phyloP scores from a whole-genome alignment of 495 filamentous ascomycete genomes.

The Daldinia decipiens region DNA sequence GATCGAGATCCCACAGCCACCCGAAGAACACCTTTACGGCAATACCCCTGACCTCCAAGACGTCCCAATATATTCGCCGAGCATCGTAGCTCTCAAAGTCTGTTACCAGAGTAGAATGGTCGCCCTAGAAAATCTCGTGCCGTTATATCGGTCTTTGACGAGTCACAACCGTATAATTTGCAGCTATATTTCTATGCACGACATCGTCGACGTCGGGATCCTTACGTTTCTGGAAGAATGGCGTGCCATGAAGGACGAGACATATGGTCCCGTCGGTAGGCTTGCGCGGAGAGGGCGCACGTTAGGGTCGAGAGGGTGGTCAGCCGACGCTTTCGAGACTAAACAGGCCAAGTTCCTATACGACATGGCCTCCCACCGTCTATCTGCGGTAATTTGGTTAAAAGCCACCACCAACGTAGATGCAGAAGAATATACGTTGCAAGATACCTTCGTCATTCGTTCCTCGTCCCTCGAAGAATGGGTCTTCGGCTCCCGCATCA shows the following conservation, averaged over 20 bases:
- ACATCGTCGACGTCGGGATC: neutral
- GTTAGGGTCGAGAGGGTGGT: too few relatives aligned
- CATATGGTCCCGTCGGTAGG: neutral
- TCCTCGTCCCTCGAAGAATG: constrained; percentile 12
- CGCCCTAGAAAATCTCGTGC: neutral
- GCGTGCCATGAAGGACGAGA: neutral
- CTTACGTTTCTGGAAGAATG: neutral
- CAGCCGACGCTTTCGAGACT: neutral
- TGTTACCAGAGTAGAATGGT: neutral
- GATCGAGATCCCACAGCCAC: neutral
- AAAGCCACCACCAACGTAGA: too few relatives aligned
- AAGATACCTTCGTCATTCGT: neutral
- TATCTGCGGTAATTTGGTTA: neutral
- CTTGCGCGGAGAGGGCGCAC: neutral
- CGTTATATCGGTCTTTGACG: neutral
- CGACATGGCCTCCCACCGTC: neutral
- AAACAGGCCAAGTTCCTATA: neutral
- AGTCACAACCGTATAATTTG: neutral
- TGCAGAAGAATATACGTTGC: neutral
- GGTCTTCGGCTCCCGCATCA: constrained; percentile 9
- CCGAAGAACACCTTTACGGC: neutral
- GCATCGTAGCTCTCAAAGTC: neutral
- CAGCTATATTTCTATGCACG: neutral
- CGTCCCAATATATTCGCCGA: neutral
- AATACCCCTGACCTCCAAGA: neutral